Percentiles rank a stretch among this genome's conserved stretches.
Conservation (phyloP, 2,329 filamentous ascomycete genomes). For the Sphaerulina vaccinii region DNA sequence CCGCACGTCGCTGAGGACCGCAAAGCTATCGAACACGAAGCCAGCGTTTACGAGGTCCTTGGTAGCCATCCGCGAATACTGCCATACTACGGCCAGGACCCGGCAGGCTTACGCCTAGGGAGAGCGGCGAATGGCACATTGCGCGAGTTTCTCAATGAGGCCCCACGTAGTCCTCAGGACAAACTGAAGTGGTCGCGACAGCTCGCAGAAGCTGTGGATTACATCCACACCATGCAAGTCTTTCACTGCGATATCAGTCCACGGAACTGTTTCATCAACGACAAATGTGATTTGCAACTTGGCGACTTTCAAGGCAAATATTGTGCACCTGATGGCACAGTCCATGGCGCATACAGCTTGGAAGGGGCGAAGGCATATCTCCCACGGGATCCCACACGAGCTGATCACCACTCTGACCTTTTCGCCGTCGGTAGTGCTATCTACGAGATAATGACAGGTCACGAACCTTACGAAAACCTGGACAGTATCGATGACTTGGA, state of each 20-base stretch:
- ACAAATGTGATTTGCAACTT: slow-evolving; percentile 17
- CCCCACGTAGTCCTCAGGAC: slow-evolving; percentile 11
- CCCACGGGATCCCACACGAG: slow-evolving; percentile 5
- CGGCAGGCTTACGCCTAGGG: slow-evolving; percentile 13
- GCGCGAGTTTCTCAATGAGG: slow-evolving; percentile 11
- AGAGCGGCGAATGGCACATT: slow-evolving; percentile 17
- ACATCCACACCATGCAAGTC: slow-evolving; percentile 11
- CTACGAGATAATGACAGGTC: slow-evolving; percentile 20
- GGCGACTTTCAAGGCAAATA: slow-evolving; percentile 17
- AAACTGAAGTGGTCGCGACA: slow-evolving; percentile 17
- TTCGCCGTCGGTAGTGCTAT: slow-evolving; percentile 19
- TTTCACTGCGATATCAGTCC: slow-evolving; percentile 17
- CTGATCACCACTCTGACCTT: slow-evolving; percentile 17
- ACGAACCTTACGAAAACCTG: slow-evolving; percentile 18
- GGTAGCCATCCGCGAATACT: slow-evolving; percentile 13
- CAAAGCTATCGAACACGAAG: slow-evolving; percentile 16
- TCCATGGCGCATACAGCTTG: slow-evolving; percentile 10
- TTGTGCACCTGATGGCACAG: slow-evolving; percentile 8
- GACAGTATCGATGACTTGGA: slow-evolving; percentile 21
- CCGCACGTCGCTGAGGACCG: slow-evolving; percentile 13
- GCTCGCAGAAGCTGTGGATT: slow-evolving; percentile 10
- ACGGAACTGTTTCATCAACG: slow-evolving; percentile 15
- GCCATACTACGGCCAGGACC: slow-evolving; percentile 15
- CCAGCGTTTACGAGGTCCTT: slow-evolving; percentile 15
- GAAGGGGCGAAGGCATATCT: slow-evolving; percentile 18